Evolutionary conservation across 2,329 filamentous ascomycete genomes (phyloP), one percentile per base, ranked within the genome.

Genomic region (Scleromitrula shiraiana): DNA sequence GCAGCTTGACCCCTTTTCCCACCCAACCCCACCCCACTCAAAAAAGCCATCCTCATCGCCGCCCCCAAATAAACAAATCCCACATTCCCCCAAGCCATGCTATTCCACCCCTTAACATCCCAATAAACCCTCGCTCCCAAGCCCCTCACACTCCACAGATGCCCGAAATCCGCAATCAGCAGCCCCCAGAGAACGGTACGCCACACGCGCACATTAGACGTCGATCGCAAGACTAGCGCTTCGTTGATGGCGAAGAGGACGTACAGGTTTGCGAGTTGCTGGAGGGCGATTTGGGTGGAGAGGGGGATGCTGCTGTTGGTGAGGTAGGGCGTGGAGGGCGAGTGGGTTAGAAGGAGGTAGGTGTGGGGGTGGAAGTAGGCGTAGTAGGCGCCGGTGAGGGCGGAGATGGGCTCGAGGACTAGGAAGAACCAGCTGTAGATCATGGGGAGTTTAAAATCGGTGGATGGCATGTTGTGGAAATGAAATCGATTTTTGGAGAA

Each of bases 211-310:
- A 82, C 61, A 67, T 89, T 81, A 41, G 70, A 68, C 6, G 85
- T 87, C 14, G 77, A 73, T 35, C 87, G 80, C 54, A 91, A 73
- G 10, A 91, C 81, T 20, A 88, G 67, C 2, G 83, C 84, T 67
- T 93, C 85, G 67, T 85, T 88, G 59, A 91, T 67, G 47, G 83
- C 79, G 65, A 90, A 87, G 50, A 86, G 76, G 32, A 90, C 65
- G 67, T 90, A 91, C 53, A 90, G 71, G 65, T 88, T 90, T 36
- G 83, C 83, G 26, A 91, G 75, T 67, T 91, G 86, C 15, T 80
- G 79, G 58, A 90, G 71, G 33, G 80, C 79, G 50, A 89, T 78
- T 8, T 77, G 75, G 1, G 83, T 84, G 33, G 73, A 75, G 29
- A 75, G 67, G 1, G 83, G 78, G 6, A 82, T 64, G 12, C n/a